Conservation (phyloP, 2,329 filamentous ascomycete genomes). For the Lachnellula suecica region DNA sequence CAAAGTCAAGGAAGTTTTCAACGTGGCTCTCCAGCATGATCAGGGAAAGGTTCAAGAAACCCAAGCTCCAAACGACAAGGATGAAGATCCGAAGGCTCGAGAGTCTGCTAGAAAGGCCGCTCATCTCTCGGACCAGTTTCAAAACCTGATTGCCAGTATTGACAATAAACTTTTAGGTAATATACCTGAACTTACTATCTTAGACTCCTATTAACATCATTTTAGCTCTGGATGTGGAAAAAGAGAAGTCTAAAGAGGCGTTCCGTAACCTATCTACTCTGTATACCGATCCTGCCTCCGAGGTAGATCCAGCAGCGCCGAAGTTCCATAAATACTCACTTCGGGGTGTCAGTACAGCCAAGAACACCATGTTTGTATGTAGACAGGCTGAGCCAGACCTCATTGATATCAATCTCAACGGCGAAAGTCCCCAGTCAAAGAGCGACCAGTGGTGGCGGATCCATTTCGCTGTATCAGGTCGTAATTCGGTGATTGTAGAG, state of each 20-base stretch:
- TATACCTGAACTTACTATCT: background rate
- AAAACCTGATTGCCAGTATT: constrained; percentile 29
- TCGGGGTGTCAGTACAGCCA: constrained; percentile 49
- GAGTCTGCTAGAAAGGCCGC: constrained; percentile 9
- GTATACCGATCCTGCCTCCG: constrained; percentile 31
- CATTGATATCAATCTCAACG: constrained; percentile 40
- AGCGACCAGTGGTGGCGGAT: constrained; percentile 58
- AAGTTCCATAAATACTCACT: constrained; percentile 43
- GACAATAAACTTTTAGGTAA: constrained; percentile 33
- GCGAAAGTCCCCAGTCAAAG: constrained; percentile 19
- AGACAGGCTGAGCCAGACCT: constrained; percentile 41
- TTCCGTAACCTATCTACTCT: constrained; percentile 40
- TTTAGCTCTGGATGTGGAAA: constrained; percentile 30
- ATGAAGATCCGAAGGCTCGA: constrained; percentile 10
- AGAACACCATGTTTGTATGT: constrained; percentile 51
- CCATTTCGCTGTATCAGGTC: constrained; percentile 39
- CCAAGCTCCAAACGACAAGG: constrained; percentile 9
- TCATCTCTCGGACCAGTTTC: constrained; percentile 28
- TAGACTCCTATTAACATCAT: constrained; percentile 16
- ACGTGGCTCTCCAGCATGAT: constrained; percentile 31
- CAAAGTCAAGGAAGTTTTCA: constrained; percentile 32
- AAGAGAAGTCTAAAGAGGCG: constrained; percentile 27
- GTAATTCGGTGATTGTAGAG: constrained; percentile 47
- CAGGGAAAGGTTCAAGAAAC: constrained; percentile 13
- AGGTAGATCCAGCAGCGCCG: constrained; percentile 20